Conservation (phyloP, 108 stramenopile species). For the Cyclotella atomus region DNA sequence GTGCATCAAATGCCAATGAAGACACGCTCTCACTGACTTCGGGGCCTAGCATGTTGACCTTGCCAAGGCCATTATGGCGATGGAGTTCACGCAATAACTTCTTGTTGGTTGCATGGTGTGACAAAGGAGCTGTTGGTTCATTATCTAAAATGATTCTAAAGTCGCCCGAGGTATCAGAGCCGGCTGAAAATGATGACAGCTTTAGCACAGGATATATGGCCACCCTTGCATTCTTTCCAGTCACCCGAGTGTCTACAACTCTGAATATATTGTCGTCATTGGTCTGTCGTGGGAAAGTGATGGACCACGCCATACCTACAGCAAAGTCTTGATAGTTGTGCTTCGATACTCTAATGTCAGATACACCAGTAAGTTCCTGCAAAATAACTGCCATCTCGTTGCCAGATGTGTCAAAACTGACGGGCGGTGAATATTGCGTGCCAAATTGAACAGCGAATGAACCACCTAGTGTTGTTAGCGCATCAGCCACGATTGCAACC, state of each 20-base stretch:
- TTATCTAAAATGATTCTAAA: slow-evolving; percentile 43
- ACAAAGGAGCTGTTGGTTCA: slow-evolving; percentile 41
- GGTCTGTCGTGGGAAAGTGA: slow-evolving; percentile 16
- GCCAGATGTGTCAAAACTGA: slow-evolving; percentile 24
- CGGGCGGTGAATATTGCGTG: slow-evolving; percentile 2
- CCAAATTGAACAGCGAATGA: slow-evolving; percentile 27
- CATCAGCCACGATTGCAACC: slow-evolving; percentile 43
- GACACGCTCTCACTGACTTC: slow-evolving; percentile 11
- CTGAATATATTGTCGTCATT: slow-evolving; percentile 16
- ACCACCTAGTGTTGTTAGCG: slow-evolving; percentile 30
- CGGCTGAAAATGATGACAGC: slow-evolving; percentile 27
- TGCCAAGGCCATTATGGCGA: slow-evolving; percentile 38
- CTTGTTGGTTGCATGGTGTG: slow-evolving; percentile 31
- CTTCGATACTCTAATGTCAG: slow-evolving; percentile 17
- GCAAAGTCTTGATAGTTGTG: slow-evolving; percentile 30
- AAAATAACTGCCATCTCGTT: slow-evolving; percentile 37
- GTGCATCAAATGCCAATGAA: slow-evolving; percentile 15
- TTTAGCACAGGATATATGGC: slow-evolving; percentile 32
- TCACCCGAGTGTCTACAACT: slow-evolving; percentile 33
- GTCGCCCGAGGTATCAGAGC: slow-evolving; percentile 33
- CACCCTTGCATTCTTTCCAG: slow-evolving; percentile 44
- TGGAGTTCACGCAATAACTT: slow-evolving; percentile 45
- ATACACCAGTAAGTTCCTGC: slow-evolving; percentile 15
- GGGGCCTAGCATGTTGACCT: slow-evolving; percentile 45
- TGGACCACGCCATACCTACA: slow-evolving; percentile 42